Evolutionary conservation across 352 stramenopile species (phyloP).

Genomic region (Phytophthora hibernalis): DNA sequence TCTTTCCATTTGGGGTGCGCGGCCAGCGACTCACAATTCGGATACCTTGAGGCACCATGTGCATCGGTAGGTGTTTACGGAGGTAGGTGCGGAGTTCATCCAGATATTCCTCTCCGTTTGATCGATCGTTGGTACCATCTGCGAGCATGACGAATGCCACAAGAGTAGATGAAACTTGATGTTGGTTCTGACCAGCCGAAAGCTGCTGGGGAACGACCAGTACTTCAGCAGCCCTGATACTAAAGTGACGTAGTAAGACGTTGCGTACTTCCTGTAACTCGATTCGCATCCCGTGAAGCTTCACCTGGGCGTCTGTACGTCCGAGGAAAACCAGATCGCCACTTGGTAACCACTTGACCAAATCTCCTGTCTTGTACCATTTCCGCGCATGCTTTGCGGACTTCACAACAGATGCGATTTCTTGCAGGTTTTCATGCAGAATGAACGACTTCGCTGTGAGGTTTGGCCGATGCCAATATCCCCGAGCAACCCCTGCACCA

Average conservation of each 20-base stretch:
- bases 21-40: conserved; percentile 54
- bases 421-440: conserved; percentile 26
- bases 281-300: conserved; percentile 83
- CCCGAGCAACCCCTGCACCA: conserved; percentile 62
- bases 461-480: conserved; percentile 66
- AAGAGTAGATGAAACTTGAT: conserved; percentile 31
- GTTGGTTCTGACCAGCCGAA: conserved; percentile 3
- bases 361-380: conserved; percentile 77
- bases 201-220: conserved; percentile 32
- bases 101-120: conserved; percentile 11
- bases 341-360: conserved; percentile 62
- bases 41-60: conserved; percentile 76
- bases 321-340: conserved; percentile 72
- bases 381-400: conserved; percentile 4
- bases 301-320: conserved; percentile 79
- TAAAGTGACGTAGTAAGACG: conserved; percentile 46
- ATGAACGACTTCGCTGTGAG: conserved; percentile 42
- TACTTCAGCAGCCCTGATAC: conserved; percentile 58
- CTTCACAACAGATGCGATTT: conserved; percentile 7
- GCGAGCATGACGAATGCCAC: conserved; percentile 61
- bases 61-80: conserved; percentile 45
- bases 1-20: conserved; percentile 77
- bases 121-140: conserved; percentile 10
- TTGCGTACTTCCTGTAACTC: conserved; percentile 85
- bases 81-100: conserved; percentile 37